Conservation (phyloP, 2,329 filamentous ascomycete genomes). For the Torrubiellomyces zombiae region DNA sequence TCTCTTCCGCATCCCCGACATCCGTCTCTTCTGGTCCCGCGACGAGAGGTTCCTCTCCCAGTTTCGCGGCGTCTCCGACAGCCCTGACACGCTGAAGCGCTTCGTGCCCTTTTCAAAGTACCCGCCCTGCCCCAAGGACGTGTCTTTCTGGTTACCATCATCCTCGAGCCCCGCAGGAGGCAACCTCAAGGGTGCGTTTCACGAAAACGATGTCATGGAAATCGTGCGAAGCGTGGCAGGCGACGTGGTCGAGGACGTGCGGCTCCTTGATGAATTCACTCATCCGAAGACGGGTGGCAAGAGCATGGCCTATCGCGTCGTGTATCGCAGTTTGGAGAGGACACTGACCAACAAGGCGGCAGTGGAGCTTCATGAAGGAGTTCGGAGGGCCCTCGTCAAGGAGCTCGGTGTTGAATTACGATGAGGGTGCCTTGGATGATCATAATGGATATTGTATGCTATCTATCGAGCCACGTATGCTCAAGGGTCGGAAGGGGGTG, state of each 20-base stretch:
- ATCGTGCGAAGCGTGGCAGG: slow-evolving; percentile 70
- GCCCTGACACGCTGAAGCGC: slow-evolving; percentile 32
- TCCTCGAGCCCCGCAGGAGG: slow-evolving; percentile 32
- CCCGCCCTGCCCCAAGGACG: slow-evolving; percentile 77
- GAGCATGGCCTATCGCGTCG: slow-evolving; percentile 84
- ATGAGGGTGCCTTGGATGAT: slow-evolving; percentile 6
- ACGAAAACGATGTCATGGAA: slow-evolving; percentile 97
- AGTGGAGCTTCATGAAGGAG: slow-evolving; percentile 56
- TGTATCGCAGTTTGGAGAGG: slow-evolving; percentile 81
- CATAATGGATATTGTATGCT: too few relatives aligned
- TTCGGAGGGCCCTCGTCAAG: slow-evolving; percentile 47
- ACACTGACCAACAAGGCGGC: slow-evolving; percentile 75
- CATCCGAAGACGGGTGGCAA: slow-evolving; percentile 71
- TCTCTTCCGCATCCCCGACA: slow-evolving; percentile 89
- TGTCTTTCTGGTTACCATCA: slow-evolving; percentile 70
- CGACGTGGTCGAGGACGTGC: slow-evolving; percentile 76
- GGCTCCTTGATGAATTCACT: slow-evolving; percentile 67
- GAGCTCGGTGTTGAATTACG: slow-evolving; percentile 56
- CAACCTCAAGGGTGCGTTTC: slow-evolving; percentile 39
- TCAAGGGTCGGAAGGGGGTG: too few relatives aligned
- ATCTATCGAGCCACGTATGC: neutral
- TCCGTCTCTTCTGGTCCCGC: slow-evolving; percentile 85
- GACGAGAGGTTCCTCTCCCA: slow-evolving; percentile 77
- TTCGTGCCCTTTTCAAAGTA: slow-evolving; percentile 87
- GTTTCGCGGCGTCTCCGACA: slow-evolving; percentile 48